These are phyloP conservation scores for Cucurbita pepo DNA, from an alignment of 306 rosid genomes.

Conservation along the genomic window DNA sequence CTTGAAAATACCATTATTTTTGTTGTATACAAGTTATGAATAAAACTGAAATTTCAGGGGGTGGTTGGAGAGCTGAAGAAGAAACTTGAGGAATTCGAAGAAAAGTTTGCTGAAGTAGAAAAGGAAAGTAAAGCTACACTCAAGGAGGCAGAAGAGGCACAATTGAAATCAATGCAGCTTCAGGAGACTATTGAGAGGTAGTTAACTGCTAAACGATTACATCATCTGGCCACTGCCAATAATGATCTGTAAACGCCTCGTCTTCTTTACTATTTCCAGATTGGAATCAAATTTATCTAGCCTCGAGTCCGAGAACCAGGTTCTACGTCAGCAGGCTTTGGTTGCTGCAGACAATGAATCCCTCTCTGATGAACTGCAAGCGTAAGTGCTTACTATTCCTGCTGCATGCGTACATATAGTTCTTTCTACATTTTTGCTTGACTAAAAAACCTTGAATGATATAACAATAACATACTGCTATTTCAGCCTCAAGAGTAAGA, in stretches of 20 bases:
- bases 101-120: constrained; percentile 25
- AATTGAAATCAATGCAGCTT: constrained; percentile 42
- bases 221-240: constrained; percentile 2
- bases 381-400: constrained; percentile 20
- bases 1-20: neutral
- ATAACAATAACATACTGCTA: neutral
- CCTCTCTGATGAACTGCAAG: constrained; percentile 50
- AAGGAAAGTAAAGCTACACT: constrained; percentile 39
- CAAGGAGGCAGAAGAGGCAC: constrained; percentile 67
- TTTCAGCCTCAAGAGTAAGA: constrained; percentile 52
- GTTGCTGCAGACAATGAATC: constrained; percentile 58
- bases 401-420: neutral
- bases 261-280: constrained; percentile 26
- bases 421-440: neutral
- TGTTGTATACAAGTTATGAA: neutral
- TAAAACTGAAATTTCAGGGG: constrained; percentile 24
- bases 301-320: constrained; percentile 80
- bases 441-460: neutral
- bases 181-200: constrained; percentile 74
- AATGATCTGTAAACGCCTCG: constrained; percentile 14
- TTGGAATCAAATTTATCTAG: constrained; percentile 58
- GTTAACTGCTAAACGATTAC: constrained; percentile 6
- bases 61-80: constrained; percentile 43
- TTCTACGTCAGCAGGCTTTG: constrained; percentile 73
- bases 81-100: constrained; percentile 48